Base-by-base conservation (phyloP, 1,139 yeast genomes). In the Suhomyces bolitotheri region DNA sequence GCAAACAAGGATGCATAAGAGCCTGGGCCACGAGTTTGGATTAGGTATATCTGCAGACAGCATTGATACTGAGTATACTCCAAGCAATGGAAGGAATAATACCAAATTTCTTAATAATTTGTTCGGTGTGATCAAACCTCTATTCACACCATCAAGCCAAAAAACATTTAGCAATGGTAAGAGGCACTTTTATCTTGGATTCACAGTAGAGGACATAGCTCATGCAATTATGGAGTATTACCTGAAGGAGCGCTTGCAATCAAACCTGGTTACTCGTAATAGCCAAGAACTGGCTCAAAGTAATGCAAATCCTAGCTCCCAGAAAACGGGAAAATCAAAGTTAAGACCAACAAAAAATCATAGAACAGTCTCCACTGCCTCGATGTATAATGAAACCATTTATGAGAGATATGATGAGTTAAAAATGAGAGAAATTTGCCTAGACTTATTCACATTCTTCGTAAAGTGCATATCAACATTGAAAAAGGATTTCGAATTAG, bases 161-260 rank as follows among this genome's bases (percentile, higher is more conserved):
- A 40, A 43, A 16, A 36, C 34, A 11, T 36, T 56, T 13, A 39
- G 38, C 17, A 50, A 48, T 36, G 63, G 63, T 1, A 23, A 28
- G 2, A 31, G 29, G 36, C 57, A 57, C 29, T 54, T 65, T 4
- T 50, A 49, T 26, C 33, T 62, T 15, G 58, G 58, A 2, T 46
- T 50, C 44, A 50, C 68, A 1, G 41, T 54, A 9, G 74, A 69
- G 38, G 71, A 66, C 22, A 46, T 66, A 8, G 51, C 66, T 0
- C 45, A 37, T 12, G 60, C 46, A 27, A 52, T 66, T 1, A 49
- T 48, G 26, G 65, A 61, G 2, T 54, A 51, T 33, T 62, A 59
- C 29, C 25, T 47, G 7, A 35, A 19, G 11, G 51, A 38, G 8
- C n/a, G n/a, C n/a, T n/a, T n/a, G n/a, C n/a, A n/a, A n/a, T n/a